Evolutionary conservation across 2,329 filamentous ascomycete species (phyloP).

Genomic region (Exutisphaerella laricina): DNA sequence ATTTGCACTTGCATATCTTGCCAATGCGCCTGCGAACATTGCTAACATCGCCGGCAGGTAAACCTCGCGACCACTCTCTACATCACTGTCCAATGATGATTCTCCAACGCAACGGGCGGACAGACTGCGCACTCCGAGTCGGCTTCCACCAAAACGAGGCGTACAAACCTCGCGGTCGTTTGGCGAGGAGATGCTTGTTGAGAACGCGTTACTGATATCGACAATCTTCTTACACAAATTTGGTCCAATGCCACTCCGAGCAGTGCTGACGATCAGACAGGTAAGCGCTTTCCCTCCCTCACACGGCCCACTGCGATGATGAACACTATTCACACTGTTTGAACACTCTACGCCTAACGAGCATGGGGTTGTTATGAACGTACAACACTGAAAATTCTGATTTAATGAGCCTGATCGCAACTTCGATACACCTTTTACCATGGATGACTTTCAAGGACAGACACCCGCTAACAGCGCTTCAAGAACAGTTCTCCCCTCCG

Average conservation of each 20-base stretch:
- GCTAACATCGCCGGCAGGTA: slow-evolving; percentile 28
- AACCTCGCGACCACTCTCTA: slow-evolving; percentile 13
- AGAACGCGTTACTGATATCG: slow-evolving; percentile 61
- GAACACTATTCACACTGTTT: slow-evolving; percentile 69
- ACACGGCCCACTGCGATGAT: slow-evolving; percentile 48
- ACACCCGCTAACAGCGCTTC: slow-evolving; percentile 6
- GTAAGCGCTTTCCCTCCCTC: slow-evolving; percentile 13
- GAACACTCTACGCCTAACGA: slow-evolving; percentile 51
- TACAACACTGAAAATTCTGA: slow-evolving; percentile 63
- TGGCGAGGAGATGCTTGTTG: slow-evolving; percentile 56
- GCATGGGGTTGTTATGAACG: slow-evolving; percentile 50
- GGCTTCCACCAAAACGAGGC: slow-evolving; percentile 51
- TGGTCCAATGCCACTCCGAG: slow-evolving; percentile 1
- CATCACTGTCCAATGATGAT: slow-evolving; percentile 49
- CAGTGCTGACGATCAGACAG: slow-evolving; percentile 19
- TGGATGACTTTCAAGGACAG: not conserved
- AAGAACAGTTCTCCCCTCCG: not conserved
- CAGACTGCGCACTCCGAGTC: slow-evolving; percentile 52
- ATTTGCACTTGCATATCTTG: not conserved
- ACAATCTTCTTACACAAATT: not conserved
- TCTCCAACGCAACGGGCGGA: slow-evolving; percentile 65
- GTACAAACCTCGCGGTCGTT: slow-evolving; percentile 60
- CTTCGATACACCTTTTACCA: not conserved
- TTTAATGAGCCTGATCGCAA: slow-evolving; percentile 30
- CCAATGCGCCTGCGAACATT: slow-evolving; percentile 18